Percentiles rank a stretch among this genome's conserved stretches.
These are phyloP conservation scores for Apiotrichum sp. DNA, from an alignment of 1,284 basidiomycete genomes.

Conservation along the genomic window DNA sequence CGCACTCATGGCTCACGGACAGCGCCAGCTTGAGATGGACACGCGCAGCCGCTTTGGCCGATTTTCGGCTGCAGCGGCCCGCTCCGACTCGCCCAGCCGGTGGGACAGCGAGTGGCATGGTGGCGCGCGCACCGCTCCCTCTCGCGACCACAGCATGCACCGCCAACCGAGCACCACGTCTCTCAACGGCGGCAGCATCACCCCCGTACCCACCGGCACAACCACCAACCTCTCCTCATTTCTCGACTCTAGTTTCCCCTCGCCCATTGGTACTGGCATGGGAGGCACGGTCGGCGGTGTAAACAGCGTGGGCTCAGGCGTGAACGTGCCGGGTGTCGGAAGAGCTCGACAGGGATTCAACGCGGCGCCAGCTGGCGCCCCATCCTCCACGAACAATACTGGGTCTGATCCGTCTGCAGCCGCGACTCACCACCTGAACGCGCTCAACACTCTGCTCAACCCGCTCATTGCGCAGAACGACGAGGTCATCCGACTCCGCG, in stretches of 20 bases:
- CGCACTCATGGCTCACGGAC: constrained; percentile 22
- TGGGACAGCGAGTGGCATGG: constrained; percentile 10
- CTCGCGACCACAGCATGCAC: constrained; percentile 15
- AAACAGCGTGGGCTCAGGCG: not conserved
- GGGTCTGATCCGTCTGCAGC: constrained; percentile 16
- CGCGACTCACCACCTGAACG: constrained; percentile 23
- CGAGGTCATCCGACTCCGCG: constrained; percentile 36
- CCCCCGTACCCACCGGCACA: not conserved
- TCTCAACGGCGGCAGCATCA: constrained; percentile 5
- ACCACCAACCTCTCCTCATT: constrained; percentile 3
- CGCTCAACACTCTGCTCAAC: constrained; percentile 20
- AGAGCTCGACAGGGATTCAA: not conserved
- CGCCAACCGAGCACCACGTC: constrained; percentile 9
- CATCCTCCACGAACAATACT: not conserved
- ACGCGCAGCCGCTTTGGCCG: constrained; percentile 14
- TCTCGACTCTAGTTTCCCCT: constrained; percentile 11
- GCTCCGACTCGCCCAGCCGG: constrained; percentile 10
- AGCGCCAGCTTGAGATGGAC: constrained; percentile 21
- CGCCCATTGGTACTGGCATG: constrained; percentile 9
- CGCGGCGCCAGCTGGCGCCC: not conserved
- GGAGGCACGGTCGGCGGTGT: not conserved
- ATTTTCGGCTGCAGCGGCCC: not conserved
- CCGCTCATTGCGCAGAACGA: constrained; percentile 25
- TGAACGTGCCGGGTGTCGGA: constrained; percentile 5
- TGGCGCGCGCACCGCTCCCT: constrained; percentile 2